Percentiles rank a stretch among this genome's conserved stretches.
These are phyloP conservation scores for Ophioceras dolichostomum DNA, from an alignment of 2,329 filamentous ascomycete species.

Conservation along the genomic window DNA sequence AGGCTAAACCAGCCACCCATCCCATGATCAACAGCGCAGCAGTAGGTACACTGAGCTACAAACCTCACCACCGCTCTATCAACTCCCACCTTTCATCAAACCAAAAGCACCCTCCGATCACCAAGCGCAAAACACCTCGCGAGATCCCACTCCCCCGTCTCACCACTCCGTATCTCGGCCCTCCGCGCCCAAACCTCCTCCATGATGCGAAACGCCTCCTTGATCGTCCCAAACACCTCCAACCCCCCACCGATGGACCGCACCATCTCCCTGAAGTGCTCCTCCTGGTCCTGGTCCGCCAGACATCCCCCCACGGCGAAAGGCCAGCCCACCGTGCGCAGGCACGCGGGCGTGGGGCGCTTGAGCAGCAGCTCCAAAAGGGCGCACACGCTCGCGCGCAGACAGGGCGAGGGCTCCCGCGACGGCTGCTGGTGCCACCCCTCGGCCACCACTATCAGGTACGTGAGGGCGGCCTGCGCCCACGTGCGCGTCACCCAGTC, in stretches of 20 bases:
- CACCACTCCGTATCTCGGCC: slow-evolving; percentile 21
- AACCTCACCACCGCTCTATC: too few relatives aligned
- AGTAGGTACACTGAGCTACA: too few relatives aligned
- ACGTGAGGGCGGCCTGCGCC: slow-evolving; percentile 33
- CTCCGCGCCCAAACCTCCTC: slow-evolving; percentile 31
- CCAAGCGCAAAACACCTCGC: slow-evolving; percentile 22
- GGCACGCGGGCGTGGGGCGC: slow-evolving; percentile 14
- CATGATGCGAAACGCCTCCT: slow-evolving; percentile 30
- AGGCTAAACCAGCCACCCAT: too few relatives aligned
- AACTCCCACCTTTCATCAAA: too few relatives aligned
- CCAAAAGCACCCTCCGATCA: slow-evolving; percentile 10
- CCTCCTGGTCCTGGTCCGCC: slow-evolving; percentile 24
- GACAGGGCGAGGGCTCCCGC: neutral
- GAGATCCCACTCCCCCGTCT: slow-evolving; percentile 27
- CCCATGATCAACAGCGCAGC: too few relatives aligned
- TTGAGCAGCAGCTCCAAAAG: slow-evolving; percentile 6
- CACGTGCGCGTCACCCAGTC: slow-evolving; percentile 23
- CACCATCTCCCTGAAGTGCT: slow-evolving; percentile 27
- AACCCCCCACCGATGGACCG: slow-evolving; percentile 24
- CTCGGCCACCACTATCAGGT: slow-evolving; percentile 33
- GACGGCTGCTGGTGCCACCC: slow-evolving; percentile 36
- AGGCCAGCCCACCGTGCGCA: slow-evolving; percentile 22
- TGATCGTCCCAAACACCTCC: slow-evolving; percentile 31
- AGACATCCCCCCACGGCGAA: slow-evolving; percentile 23
- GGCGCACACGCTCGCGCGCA: slow-evolving; percentile 9